These are phyloP conservation scores for Gossypium thurberi DNA, from an alignment of 345 rosid species.

Conservation along the genomic window DNA sequence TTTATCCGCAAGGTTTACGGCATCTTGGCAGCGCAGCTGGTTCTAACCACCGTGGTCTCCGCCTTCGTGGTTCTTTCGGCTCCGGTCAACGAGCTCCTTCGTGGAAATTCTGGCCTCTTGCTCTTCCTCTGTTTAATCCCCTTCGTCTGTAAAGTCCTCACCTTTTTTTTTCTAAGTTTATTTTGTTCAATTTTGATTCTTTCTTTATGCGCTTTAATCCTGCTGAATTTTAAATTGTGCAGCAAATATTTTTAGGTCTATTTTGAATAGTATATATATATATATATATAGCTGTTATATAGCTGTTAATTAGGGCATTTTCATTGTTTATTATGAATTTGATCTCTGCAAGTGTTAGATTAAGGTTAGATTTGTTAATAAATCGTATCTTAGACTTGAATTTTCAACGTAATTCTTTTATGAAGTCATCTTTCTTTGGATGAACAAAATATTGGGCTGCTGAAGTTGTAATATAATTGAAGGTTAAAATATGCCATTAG, in stretches of 20 bases:
- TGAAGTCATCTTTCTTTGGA: not conserved
- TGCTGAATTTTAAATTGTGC: not conserved
- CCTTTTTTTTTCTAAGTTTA: not conserved
- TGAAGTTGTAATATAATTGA: not conserved
- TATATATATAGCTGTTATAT: not conserved
- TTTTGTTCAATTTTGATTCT: not conserved
- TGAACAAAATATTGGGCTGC: not conserved
- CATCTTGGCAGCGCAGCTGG: constrained; percentile 72
- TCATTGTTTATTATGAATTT: not conserved
- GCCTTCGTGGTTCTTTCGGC: constrained; percentile 33
- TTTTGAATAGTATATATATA: not conserved
- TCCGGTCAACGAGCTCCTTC: constrained; percentile 63
- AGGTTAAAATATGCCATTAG: not conserved
- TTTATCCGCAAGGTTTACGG: constrained; percentile 91
- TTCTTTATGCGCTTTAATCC: not conserved
- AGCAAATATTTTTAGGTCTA: not conserved
- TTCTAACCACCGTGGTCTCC: constrained; percentile 77
- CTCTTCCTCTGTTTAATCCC: constrained; percentile 69
- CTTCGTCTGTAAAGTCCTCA: constrained; percentile 53
- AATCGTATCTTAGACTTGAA: not conserved
- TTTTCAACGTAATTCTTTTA: not conserved
- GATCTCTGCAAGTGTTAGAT: not conserved
- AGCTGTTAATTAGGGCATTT: not conserved
- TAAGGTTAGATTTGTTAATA: not conserved
- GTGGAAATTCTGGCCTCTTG: constrained; percentile 66